Base-by-base conservation (phyloP, 768 basidiomycete species). In the Xanthoconium purpureum region DNA sequence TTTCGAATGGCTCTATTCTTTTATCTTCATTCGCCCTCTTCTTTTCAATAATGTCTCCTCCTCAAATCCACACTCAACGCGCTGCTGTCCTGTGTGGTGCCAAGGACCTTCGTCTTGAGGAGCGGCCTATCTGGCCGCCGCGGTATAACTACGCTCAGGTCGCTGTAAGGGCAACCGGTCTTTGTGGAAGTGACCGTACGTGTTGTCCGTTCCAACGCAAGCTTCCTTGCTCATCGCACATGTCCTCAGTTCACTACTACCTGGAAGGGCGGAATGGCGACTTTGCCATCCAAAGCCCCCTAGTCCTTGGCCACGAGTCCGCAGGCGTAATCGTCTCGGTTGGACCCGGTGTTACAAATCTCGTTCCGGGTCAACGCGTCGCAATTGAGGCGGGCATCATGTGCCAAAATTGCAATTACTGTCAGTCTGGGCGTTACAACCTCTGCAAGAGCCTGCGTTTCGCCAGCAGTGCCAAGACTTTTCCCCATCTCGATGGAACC, bases 231-330 rank as follows among this genome's bases (percentile, higher is more conserved):
- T 61, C 40, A 59, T 28, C 7, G 45, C 47, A 10, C 32, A 14
- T 29, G 58, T 42, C 24, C 35, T 24, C 63, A 95, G 93, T 95
- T 11, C 95, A 97, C 73, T 97, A 98, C 76, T 97, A 89, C 74
- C 71, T 77, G 33, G 87, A 94, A 64, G 94, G 89, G 20, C 84
- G 91, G 42, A 98, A 97, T 71, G 95, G 94, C 47, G 91, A 93
- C 71, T 97, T 95, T 74, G 87, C 85, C 49, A 79, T 97, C 59
- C 88, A 84, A 57, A 78, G 84, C 7, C 94, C 95, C 5, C 83
- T 98, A 56, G 88, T 94, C 45, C 87, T 98, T 33, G 96, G 95
- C 28, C 95, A 98, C 73, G 95, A 98, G 77, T 81, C 94, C 0
- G 84, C 91, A n/a, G 95, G 94, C 35, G 73, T 91, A 66, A 77